Percentiles rank a stretch among this genome's conserved stretches.
Conservation (phyloP, 2,329 filamentous ascomycete species). For the Pseudogymnoascus sp. region DNA sequence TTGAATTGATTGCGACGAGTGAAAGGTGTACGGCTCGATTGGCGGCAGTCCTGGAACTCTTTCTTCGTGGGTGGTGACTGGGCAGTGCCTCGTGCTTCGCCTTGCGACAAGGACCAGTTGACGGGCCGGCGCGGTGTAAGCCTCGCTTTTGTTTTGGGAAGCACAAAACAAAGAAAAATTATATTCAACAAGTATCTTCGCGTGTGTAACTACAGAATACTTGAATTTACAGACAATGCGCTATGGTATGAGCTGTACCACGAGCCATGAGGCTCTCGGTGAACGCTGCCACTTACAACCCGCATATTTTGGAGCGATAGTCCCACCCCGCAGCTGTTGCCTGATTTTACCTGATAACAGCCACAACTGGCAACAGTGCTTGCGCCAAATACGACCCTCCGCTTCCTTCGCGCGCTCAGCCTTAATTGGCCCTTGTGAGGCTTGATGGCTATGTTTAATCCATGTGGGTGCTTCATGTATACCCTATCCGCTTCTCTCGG, state of each 20-base stretch:
- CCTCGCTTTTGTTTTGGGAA: not conserved
- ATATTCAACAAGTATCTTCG: not conserved
- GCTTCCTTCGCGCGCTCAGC: not conserved
- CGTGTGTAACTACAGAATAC: not conserved
- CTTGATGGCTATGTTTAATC: not conserved
- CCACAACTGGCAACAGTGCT: not conserved
- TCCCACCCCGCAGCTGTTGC: not conserved
- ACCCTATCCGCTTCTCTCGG: not conserved
- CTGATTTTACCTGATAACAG: not conserved
- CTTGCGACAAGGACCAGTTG: not conserved
- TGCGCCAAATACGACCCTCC: not conserved
- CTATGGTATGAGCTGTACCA: not conserved
- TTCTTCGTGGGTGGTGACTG: not conserved
- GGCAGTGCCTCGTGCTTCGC: not conserved
- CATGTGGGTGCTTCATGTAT: not conserved
- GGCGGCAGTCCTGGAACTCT: not conserved
- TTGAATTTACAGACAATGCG: not conserved
- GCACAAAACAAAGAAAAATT: not conserved
- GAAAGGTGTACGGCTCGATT: not conserved
- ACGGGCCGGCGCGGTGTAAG: not conserved
- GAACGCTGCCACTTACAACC: not conserved
- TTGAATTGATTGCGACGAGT: not conserved
- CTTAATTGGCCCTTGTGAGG: not conserved
- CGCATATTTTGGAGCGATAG: not conserved
- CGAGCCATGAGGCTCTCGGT: not conserved